A percentile compares a stretch with the other conserved stretches of the same genome.
These are phyloP conservation scores for Yarrowia sp. DNA, from an alignment of 805 yeast genomes.

Conservation along the genomic window DNA sequence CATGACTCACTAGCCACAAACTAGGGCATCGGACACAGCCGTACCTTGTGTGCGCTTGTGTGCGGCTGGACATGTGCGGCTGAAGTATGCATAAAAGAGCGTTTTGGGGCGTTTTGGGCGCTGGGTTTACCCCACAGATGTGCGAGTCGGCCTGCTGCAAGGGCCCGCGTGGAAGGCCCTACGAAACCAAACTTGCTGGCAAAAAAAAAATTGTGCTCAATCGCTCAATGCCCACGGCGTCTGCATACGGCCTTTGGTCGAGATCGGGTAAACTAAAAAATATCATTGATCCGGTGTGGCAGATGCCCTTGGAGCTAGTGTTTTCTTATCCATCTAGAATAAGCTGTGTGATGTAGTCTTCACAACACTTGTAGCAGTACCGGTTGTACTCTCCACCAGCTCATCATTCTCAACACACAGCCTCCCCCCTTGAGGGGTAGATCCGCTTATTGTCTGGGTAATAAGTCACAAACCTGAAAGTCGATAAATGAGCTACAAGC, in stretches of 20 bases:
- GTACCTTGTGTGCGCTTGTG: no score
- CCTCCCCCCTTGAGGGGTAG: neutral
- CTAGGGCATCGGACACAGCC: neutral
- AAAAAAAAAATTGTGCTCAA: no score
- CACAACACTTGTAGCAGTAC: no score
- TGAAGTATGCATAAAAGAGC: neutral
- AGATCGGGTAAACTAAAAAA: no score
- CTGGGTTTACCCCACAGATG: neutral
- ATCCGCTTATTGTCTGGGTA: neutral
- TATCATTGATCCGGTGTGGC: no score
- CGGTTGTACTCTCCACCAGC: no score
- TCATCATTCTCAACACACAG: neutral
- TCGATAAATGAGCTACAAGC: conserved; percentile 15
- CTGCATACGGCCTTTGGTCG: neutral
- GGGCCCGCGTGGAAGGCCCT: conserved; percentile 1
- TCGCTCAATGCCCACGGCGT: neutral
- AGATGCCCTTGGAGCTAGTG: no score
- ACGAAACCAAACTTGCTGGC: neutral
- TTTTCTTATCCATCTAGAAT: no score
- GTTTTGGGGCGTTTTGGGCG: neutral
- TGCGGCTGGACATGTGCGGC: conserved; percentile 14
- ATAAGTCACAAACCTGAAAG: conserved; percentile 21
- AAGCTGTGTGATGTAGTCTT: no score
- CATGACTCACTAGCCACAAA: no score
- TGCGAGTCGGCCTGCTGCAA: conserved; percentile 14